Base-by-base conservation (phyloP, 1,284 basidiomycete genomes). In the Melampsora americana region DNA sequence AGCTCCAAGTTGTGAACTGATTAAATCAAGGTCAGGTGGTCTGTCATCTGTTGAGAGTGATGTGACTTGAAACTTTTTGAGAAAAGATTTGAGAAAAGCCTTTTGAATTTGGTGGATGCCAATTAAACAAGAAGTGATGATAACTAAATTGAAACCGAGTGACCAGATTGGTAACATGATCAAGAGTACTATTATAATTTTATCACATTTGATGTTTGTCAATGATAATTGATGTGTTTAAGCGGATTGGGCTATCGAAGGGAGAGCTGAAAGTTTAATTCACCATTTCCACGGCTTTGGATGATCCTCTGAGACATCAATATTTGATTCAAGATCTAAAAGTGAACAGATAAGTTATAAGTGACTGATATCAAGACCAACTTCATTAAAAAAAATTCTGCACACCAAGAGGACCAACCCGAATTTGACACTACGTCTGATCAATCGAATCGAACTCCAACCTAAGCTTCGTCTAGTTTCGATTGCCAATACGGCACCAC, bases 241-340 rank as follows among this genome's bases (percentile, higher is more conserved):
- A n/a, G 30, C 30, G 23, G 23, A 20, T 23, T 59, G 7, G n/a
- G 56, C 1, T 59, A 59, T 59, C 16, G 26, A 20, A 20, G 64
- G 64, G 1, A 39, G 5, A 16, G 18, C 32, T 20, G 5, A 42
- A 12, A 23, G 20, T 2, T 67, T 16, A 0, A 61, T 61, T 11
- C 6, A 70, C 69, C 69, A 62, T 70, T 30, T 30, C 69, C 69
- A 23, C 69, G 59, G 18, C 59, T 70, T 50, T 62, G 69, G n/a
- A 70, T 46, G n/a, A 70, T 70, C 4, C 39, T 70, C 28, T 61
- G 69, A 61, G 69, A 61, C 69, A 70, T 70, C 26, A 70, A 61
- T 62, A 70, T 28, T 44, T 70, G 59, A 30, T 70, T 70, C 42
- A 70, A 62, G 14, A 70, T 46, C 69, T 70, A 14, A 3, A 30